A percentile compares a stretch with the other conserved stretches of the same genome.
phyloP scores from a whole-genome alignment of 257 asterid genomes.

The Rehmannia glutinosa region DNA sequence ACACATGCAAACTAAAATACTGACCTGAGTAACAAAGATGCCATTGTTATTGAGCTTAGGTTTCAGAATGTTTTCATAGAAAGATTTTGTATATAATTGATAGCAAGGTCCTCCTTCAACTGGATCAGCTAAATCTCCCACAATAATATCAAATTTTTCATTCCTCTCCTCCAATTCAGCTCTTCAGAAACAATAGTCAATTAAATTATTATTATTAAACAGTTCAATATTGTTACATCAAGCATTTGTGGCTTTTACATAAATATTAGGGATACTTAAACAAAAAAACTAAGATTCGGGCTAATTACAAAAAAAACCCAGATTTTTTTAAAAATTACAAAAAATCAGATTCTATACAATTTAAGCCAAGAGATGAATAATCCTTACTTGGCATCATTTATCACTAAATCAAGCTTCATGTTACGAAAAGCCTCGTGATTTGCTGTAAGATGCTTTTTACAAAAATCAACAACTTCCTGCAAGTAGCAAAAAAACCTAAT shows the following conservation, averaged over 20 bases:
- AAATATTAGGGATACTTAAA: too few relatives aligned
- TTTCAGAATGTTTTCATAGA: slow-evolving; percentile 72
- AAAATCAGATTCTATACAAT: too few relatives aligned
- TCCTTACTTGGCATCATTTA: slow-evolving; percentile 84
- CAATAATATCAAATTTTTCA: slow-evolving; percentile 77
- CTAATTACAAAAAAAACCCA: too few relatives aligned
- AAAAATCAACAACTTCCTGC: slow-evolving; percentile 93
- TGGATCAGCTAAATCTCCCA: slow-evolving; percentile 97
- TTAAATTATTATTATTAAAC: too few relatives aligned
- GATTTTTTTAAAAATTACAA: too few relatives aligned
- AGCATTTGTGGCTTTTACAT: too few relatives aligned
- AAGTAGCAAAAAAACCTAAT: neutral
- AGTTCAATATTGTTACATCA: too few relatives aligned
- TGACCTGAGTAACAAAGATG: slow-evolving; percentile 89
- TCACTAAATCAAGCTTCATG: slow-evolving; percentile 74
- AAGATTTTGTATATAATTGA: slow-evolving; percentile 83
- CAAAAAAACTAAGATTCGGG: too few relatives aligned
- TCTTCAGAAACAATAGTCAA: slow-evolving; percentile 32
- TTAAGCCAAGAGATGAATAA: neutral
- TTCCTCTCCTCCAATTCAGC: slow-evolving; percentile 72
- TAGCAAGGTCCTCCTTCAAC: slow-evolving; percentile 98
- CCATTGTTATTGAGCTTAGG: slow-evolving; percentile 76
- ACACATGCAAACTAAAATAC: too few relatives aligned
- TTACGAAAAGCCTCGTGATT: slow-evolving; percentile 76
- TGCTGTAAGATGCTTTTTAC: slow-evolving; percentile 72